Conservation (phyloP, 176 grass and related monocot species). For the Eragrostis nindensis region DNA sequence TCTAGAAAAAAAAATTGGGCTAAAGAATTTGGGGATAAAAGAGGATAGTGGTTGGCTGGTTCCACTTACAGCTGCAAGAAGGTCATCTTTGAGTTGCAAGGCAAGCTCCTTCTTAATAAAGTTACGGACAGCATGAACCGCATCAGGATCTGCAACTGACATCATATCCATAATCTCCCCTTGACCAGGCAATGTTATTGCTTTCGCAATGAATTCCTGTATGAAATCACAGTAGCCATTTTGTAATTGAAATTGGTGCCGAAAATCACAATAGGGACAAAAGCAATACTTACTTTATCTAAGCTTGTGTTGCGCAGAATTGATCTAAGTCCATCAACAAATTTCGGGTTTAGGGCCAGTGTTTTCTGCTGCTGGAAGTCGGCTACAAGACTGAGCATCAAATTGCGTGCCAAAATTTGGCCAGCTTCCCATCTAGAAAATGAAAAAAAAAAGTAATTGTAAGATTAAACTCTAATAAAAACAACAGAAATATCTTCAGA, state of each 20-base stretch:
- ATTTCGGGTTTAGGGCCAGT: conserved; percentile 74
- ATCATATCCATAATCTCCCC: conserved; percentile 99
- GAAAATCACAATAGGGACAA: conserved; percentile 13
- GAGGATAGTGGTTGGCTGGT: background rate
- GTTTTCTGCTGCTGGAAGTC: conserved; percentile 91
- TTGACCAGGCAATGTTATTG: conserved; percentile 94
- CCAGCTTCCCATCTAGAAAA: conserved; percentile 93
- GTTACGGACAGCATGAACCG: conserved; percentile 88
- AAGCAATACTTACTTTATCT: conserved; percentile 70
- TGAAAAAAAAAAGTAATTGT: conserved; percentile 23
- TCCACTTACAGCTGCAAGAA: conserved; percentile 77
- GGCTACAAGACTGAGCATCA: conserved; percentile 94
- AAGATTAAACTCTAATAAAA: conserved; percentile 31
- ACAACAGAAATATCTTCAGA: conserved; percentile 1
- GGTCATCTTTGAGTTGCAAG: conserved; percentile 75
- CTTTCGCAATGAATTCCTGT: conserved; percentile 97
- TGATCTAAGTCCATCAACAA: conserved; percentile 83
- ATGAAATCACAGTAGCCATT: conserved; percentile 25
- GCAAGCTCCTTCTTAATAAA: conserved; percentile 93
- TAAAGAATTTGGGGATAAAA: background rate
- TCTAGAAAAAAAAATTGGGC: background rate
- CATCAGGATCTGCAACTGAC: conserved; percentile 93
- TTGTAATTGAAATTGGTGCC: conserved; percentile 12
- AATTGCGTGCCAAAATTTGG: conserved; percentile 85
- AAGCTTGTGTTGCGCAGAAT: conserved; percentile 73